Evolutionary conservation across 345 rosid species (phyloP).

Genomic region (Brassica carinata): DNA sequence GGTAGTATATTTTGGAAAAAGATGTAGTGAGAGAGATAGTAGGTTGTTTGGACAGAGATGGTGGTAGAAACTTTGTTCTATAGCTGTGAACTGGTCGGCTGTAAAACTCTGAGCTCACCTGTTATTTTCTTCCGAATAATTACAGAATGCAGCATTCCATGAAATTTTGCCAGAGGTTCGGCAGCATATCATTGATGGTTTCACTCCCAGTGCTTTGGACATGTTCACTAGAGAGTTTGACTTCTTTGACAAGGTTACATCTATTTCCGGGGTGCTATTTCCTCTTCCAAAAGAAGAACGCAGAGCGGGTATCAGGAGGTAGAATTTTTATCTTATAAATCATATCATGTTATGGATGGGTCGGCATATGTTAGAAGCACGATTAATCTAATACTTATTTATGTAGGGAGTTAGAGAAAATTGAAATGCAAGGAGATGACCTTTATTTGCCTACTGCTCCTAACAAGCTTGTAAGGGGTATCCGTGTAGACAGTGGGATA

Average conservation of each 20-base stretch:
- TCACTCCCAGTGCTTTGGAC: constrained; percentile 73
- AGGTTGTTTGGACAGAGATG: constrained; percentile 14
- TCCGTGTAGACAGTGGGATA: constrained; percentile 92
- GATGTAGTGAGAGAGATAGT: constrained; percentile 11
- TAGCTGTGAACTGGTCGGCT: neutral
- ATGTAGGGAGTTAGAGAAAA: constrained; percentile 88
- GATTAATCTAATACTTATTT: constrained; percentile 21
- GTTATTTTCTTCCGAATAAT: constrained; percentile 11
- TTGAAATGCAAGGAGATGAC: constrained; percentile 81
- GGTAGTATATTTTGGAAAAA: constrained; percentile 18
- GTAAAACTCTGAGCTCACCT: constrained; percentile 11
- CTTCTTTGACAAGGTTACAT: constrained; percentile 93
- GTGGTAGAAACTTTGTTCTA: constrained; percentile 7
- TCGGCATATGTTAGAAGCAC: constrained; percentile 10
- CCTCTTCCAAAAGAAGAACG: constrained; percentile 94
- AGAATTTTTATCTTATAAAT: constrained; percentile 8
- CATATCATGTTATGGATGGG: neutral
- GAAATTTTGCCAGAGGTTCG: constrained; percentile 71
- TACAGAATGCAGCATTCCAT: constrained; percentile 79
- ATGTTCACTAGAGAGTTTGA: constrained; percentile 85
- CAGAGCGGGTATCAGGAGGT: constrained; percentile 93
- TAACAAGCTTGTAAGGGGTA: constrained; percentile 84
- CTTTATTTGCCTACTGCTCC: constrained; percentile 96
- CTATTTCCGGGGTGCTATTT: constrained; percentile 78
- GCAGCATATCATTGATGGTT: constrained; percentile 84